phyloP scores from a whole-genome alignment of 2,329 filamentous ascomycete genomes.

The Pestalotiopsis sp. region DNA sequence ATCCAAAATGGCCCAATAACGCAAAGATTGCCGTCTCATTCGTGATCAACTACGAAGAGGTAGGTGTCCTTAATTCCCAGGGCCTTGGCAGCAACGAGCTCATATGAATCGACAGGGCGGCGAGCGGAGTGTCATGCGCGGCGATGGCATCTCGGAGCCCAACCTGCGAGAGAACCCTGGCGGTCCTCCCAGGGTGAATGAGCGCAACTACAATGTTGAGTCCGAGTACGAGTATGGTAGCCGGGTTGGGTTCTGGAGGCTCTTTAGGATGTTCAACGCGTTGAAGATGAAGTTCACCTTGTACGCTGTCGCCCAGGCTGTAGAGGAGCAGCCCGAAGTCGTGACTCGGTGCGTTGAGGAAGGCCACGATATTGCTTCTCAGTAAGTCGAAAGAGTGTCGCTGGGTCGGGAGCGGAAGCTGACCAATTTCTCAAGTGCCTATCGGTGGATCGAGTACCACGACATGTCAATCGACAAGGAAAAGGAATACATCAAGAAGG shows the following conservation, averaged over 20 bases:
- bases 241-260: slow-evolving; percentile 48
- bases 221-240: slow-evolving; percentile 53
- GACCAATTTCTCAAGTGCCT: slow-evolving; percentile 28
- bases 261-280: slow-evolving; percentile 48
- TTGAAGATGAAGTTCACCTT: slow-evolving; percentile 50
- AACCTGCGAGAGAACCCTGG: slow-evolving; percentile 39
- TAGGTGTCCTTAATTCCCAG: slow-evolving; percentile 9
- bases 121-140: slow-evolving; percentile 33
- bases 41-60: slow-evolving; percentile 47
- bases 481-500: slow-evolving; percentile 45
- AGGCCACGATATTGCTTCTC: slow-evolving; percentile 50
- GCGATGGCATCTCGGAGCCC: slow-evolving; percentile 37
- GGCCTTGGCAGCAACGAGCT: not conserved
- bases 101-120: not conserved
- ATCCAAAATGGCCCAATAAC: slow-evolving; percentile 38
- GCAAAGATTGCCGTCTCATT: slow-evolving; percentile 45
- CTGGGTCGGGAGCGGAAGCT: not conserved
- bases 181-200: slow-evolving; percentile 35
- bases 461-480: slow-evolving; percentile 45
- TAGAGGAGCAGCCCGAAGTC: slow-evolving; percentile 48
- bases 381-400: slow-evolving; percentile 22
- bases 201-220: slow-evolving; percentile 47
- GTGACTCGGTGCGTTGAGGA: slow-evolving; percentile 46
- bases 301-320: slow-evolving; percentile 48
- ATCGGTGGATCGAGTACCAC: slow-evolving; percentile 53